Evolutionary conservation across 2,329 filamentous ascomycete species (phyloP).

Genomic region (Cryphonectria nitschkei): DNA sequence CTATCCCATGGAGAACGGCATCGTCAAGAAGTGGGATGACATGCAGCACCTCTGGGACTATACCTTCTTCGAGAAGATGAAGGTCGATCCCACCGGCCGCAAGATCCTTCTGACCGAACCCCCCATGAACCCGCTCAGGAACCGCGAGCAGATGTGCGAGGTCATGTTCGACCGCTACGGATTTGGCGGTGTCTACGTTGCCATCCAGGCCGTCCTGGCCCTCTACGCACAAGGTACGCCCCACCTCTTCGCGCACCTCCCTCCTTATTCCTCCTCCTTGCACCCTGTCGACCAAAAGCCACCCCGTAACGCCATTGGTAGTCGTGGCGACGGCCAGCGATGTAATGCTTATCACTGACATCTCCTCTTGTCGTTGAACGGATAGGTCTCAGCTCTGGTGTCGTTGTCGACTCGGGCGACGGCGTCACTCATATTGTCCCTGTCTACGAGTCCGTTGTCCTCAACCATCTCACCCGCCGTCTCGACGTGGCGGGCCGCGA

Average conservation of each 20-base stretch:
- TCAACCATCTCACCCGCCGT: constrained; percentile 93
- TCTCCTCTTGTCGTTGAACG: neutral
- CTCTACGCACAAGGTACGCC: constrained; percentile 88
- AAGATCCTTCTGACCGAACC: constrained; percentile 98
- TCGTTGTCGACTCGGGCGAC: constrained; percentile 98
- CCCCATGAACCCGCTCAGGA: constrained; percentile 96
- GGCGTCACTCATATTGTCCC: constrained; percentile 98
- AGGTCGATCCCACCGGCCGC: constrained; percentile 84
- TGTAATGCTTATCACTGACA: constrained; percentile 7
- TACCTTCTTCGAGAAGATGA: constrained; percentile 97
- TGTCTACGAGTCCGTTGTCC: constrained; percentile 96
- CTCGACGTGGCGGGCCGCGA: constrained; percentile 96
- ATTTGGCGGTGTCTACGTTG: constrained; percentile 96
- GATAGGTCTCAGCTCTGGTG: constrained; percentile 81
- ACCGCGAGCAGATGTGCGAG: constrained; percentile 97
- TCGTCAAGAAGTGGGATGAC: constrained; percentile 99
- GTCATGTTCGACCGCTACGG: constrained; percentile 98
- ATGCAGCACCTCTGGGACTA: constrained; percentile 99
- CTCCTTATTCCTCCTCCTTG: neutral
- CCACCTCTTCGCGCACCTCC: neutral
- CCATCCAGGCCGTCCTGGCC: constrained; percentile 94
- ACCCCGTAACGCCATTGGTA: neutral
- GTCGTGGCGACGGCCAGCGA: neutral
- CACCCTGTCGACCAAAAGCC: neutral
- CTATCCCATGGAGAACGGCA: constrained; percentile 99